Conservation (phyloP, 345 rosid species). For the Eucalyptus polybractea region DNA sequence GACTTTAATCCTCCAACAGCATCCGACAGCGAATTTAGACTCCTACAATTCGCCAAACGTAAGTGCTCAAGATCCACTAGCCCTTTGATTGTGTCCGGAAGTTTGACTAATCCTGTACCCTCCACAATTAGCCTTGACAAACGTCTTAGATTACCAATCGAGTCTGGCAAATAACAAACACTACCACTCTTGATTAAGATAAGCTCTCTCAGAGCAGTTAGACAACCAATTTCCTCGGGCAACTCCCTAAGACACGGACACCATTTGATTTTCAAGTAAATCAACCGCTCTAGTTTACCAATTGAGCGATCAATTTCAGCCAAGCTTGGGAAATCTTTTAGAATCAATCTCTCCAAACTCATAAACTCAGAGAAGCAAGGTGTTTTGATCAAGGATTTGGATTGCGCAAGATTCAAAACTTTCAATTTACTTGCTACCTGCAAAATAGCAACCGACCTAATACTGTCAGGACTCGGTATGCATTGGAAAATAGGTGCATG, state of each 20-base stretch:
- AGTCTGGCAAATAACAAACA: background rate
- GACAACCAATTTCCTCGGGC: too few species aligned
- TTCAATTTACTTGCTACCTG: too few species aligned
- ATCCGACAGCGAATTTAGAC: too few species aligned
- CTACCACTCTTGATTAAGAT: background rate
- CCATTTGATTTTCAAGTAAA: background rate
- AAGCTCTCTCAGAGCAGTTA: too few species aligned
- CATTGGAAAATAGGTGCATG: too few species aligned
- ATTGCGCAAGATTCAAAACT: background rate
- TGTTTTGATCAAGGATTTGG: background rate
- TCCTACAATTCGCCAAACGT: accelerated
- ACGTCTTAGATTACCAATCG: background rate
- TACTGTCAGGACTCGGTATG: accelerated
- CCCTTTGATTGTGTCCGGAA: background rate
- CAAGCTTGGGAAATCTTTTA: background rate
- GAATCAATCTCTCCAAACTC: background rate
- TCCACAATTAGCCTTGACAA: background rate
- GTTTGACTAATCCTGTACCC: background rate
- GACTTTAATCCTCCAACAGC: too few species aligned
- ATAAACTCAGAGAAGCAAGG: background rate
- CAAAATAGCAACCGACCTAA: too few species aligned
- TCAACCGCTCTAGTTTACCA: background rate
- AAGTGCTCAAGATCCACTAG: background rate
- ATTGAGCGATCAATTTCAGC: background rate
- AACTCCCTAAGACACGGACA: too few species aligned